These are phyloP conservation scores for Didymella pomorum DNA, from an alignment of 2,329 filamentous ascomycete species.

Conservation along the genomic window DNA sequence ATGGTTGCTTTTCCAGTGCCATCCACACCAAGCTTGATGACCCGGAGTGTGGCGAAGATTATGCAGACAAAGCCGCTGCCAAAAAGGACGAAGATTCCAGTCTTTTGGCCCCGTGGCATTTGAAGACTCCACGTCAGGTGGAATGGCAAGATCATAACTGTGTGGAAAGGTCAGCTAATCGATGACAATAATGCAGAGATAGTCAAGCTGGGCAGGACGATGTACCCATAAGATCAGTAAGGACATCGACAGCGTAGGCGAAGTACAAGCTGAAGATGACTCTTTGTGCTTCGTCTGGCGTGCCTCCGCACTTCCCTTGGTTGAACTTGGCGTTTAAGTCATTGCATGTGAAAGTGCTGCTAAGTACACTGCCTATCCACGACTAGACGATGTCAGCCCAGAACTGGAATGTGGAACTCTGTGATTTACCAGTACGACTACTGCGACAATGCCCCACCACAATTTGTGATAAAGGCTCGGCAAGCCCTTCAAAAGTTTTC, in stretches of 20 bases:
- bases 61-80: not conserved
- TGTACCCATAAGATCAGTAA: not conserved
- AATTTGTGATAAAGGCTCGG: not conserved
- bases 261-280: not conserved
- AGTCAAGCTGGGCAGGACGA: not conserved
- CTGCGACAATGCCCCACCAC: not conserved
- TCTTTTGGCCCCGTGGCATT: not conserved
- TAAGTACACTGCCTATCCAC: slow-evolving; percentile 47
- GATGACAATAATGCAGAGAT: too few relatives aligned
- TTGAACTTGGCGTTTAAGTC: slow-evolving; percentile 31
- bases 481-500: slow-evolving; percentile 2
- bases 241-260: not conserved
- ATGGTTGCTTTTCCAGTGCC: not conserved
- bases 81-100: not conserved
- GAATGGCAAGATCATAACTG: not conserved
- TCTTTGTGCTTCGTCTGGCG: not conserved
- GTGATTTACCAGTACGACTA: not conserved
- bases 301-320: not conserved
- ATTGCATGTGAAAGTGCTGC: slow-evolving; percentile 45
- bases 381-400: slow-evolving; percentile 28
- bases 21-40: not conserved
- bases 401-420: too few relatives aligned
- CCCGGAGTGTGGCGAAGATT: not conserved
- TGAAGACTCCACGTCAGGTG: not conserved
- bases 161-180: not conserved